phyloP scores from a whole-genome alignment of 1,139 yeast species.

The Yamadazyma membranifaciens region DNA sequence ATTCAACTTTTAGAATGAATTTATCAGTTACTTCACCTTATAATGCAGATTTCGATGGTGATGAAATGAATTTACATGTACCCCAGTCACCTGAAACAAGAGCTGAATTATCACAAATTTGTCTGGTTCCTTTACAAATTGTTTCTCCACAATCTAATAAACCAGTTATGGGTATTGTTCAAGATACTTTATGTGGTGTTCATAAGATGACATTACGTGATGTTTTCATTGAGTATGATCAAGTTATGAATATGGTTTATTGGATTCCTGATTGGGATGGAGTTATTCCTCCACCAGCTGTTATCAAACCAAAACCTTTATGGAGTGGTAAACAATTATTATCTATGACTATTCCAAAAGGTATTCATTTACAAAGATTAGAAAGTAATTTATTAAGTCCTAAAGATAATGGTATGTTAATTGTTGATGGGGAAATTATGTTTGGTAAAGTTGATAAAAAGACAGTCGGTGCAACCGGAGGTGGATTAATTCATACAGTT shows the following conservation, averaged over 20 bases:
- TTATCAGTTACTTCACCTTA: conserved; percentile 97
- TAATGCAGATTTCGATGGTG: conserved; percentile 99
- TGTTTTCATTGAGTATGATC: conserved; percentile 82
- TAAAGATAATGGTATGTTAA: conserved; percentile 87
- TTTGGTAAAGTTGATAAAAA: conserved; percentile 98
- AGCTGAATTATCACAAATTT: conserved; percentile 90
- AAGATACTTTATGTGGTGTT: conserved; percentile 95
- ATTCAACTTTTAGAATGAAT: conserved; percentile 94
- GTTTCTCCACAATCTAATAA: conserved; percentile 98
- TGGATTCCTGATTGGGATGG: conserved; percentile 99
- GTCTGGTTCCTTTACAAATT: conserved; percentile 97
- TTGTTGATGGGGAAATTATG: conserved; percentile 89
- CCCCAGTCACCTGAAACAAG: conserved; percentile 98
- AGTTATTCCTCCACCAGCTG: conserved; percentile 94
- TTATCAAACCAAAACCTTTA: conserved; percentile 88
- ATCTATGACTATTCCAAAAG: conserved; percentile 92
- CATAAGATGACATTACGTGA: conserved; percentile 95
- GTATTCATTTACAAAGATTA: conserved; percentile 89
- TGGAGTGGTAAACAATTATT: conserved; percentile 98
- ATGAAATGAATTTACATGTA: conserved; percentile 99
- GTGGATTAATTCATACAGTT: conserved; percentile 95
- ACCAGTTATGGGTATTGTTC: conserved; percentile 99
- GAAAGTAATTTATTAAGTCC: conserved; percentile 86
- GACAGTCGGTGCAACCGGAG: conserved; percentile 97
- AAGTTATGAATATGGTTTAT: conserved; percentile 92